Conservation (phyloP, 495 filamentous ascomycete species). For the Aspergillus steynii region DNA sequence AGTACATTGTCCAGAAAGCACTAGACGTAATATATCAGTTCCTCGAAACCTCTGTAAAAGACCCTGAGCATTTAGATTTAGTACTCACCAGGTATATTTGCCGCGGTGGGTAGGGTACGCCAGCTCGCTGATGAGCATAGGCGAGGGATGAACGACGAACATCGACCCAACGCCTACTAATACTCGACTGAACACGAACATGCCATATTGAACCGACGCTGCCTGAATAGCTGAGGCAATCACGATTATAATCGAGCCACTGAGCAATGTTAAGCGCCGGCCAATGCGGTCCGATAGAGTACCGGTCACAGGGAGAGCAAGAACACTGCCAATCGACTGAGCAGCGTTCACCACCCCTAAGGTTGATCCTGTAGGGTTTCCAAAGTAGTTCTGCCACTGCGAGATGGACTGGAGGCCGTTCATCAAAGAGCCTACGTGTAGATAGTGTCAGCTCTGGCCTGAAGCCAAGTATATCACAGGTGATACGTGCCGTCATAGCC, state of each 20-base stretch:
- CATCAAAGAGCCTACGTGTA: constrained; percentile 26
- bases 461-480: not conserved
- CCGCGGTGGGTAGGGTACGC: constrained; percentile 64
- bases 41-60: not conserved
- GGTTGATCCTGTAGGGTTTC: constrained; percentile 46
- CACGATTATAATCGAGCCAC: constrained; percentile 17
- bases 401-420: constrained; percentile 35
- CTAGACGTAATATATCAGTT: constrained; percentile 16
- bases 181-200: constrained; percentile 40
- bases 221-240: constrained; percentile 56
- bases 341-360: constrained; percentile 66
- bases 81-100: constrained; percentile 58
- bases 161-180: constrained; percentile 33
- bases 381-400: constrained; percentile 30
- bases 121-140: constrained; percentile 63
- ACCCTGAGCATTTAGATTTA: constrained; percentile 14
- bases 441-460: not conserved
- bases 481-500: constrained; percentile 35
- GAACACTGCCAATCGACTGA: constrained; percentile 63
- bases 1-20: constrained; percentile 55
- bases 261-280: constrained; percentile 16
- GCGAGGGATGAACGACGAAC: constrained; percentile 45
- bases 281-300: constrained; percentile 22
- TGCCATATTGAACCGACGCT: constrained; percentile 45
- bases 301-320: constrained; percentile 19